phyloP scores from a whole-genome alignment of 2,329 filamentous ascomycete genomes.

The Neoscytalidium dimidiatum region DNA sequence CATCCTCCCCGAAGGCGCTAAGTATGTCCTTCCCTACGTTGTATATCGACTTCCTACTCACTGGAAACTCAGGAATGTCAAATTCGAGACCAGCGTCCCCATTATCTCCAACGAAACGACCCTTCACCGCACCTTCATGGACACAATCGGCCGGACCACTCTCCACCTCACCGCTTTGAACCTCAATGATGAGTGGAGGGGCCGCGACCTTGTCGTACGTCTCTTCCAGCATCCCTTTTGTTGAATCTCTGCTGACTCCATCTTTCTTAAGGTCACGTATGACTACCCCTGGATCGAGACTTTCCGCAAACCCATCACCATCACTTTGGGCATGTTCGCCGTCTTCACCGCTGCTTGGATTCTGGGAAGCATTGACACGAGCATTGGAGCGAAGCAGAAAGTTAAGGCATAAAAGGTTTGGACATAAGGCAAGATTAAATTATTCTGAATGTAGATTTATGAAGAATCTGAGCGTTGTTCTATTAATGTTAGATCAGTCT shows the following conservation, averaged over 20 bases:
- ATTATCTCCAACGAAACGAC: constrained; percentile 62
- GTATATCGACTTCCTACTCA: not conserved
- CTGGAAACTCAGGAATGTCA: constrained; percentile 65
- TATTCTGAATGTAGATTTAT: not conserved
- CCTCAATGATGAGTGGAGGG: constrained; percentile 85
- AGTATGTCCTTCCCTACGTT: constrained; percentile 55
- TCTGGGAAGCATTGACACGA: constrained; percentile 76
- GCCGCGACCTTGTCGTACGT: constrained; percentile 72
- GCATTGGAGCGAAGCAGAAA: constrained; percentile 65
- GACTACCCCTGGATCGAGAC: constrained; percentile 74
- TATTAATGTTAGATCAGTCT: not conserved
- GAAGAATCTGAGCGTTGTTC: constrained; percentile 1
- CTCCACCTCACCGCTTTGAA: constrained; percentile 81
- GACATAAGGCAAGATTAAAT: not conserved
- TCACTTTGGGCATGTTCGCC: constrained; percentile 72
- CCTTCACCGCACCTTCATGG: constrained; percentile 86
- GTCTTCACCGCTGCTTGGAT: constrained; percentile 75
- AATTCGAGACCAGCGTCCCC: constrained; percentile 74
- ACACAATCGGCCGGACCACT: constrained; percentile 84
- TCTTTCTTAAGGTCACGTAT: constrained; percentile 67
- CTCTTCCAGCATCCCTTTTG: not conserved
- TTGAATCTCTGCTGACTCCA: not conserved
- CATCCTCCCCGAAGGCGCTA: constrained; percentile 87
- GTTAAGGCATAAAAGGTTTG: constrained; percentile 14
- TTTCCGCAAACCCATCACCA: constrained; percentile 82